A percentile compares a stretch with the other conserved stretches of the same genome.
phyloP scores from a whole-genome alignment of 2,329 filamentous ascomycete species.

The Helicocarpus griseus region DNA sequence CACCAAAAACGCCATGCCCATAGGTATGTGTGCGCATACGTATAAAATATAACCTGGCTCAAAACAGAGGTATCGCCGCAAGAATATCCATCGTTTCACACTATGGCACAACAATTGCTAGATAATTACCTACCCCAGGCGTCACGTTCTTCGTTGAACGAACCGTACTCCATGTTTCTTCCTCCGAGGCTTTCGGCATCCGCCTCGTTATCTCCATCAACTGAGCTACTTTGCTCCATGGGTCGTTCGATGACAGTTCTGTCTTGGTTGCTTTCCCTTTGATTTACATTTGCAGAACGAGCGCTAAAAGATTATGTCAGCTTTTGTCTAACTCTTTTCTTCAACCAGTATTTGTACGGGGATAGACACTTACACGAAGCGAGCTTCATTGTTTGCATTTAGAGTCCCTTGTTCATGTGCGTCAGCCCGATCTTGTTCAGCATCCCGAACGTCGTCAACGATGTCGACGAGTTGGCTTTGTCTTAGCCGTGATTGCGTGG shows the following conservation, averaged over 20 bases:
- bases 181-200: constrained; percentile 12
- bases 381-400: constrained; percentile 47
- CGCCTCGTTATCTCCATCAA: constrained; percentile 9
- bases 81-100: not conserved
- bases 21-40: not conserved
- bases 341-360: not conserved
- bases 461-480: constrained; percentile 56
- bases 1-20: constrained; percentile 1
- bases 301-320: not conserved
- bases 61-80: not conserved
- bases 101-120: not conserved
- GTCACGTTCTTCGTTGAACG: constrained; percentile 26
- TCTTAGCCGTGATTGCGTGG: constrained; percentile 43
- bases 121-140: constrained; percentile 15
- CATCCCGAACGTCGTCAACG: constrained; percentile 56
- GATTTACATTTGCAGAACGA: not conserved
- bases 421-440: constrained; percentile 52
- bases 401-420: constrained; percentile 51
- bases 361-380: constrained; percentile 9
- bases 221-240: not conserved
- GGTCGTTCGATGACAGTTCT: not conserved
- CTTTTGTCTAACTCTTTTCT: not conserved
- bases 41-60: not conserved
- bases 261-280: not conserved
- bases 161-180: constrained; percentile 20